Evolutionary conservation across 106 monocot species (phyloP), one percentile per base, ranked within the genome.

Genomic region (Chionographis japonica): DNA sequence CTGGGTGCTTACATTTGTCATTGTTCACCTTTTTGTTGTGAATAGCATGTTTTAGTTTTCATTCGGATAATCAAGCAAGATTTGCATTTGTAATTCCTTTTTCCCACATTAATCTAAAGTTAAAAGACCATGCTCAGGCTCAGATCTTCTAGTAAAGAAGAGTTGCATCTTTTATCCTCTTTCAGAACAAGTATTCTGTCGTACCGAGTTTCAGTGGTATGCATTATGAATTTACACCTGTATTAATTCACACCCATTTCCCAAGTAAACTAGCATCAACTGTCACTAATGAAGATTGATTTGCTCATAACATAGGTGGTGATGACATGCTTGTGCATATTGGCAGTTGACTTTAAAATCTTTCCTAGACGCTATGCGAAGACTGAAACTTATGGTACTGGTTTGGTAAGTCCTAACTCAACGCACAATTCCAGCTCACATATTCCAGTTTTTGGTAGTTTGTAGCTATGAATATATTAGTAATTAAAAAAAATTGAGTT

Each of bases 321-420:
- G 61, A 69, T 84, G 8, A 97, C 95, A 69, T 97, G 95, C 82
- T 65, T 97, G 62, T 89, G 88, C 74, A 97, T 97, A 75, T 76
- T 97, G 71, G 89, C 95, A 39, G 92, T 97, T 68, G 95, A 97
- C 75, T 97, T 97, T 69, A 86, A 81, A 82, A 87, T 97, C 66
- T 97, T 80, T 64, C 95, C 95, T 27, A 84, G 92, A 70, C 79
- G 95, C 8, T 97, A 92, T 80, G 95, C 95, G 57, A 97, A 97
- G 92, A 80, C 92, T 49, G 95, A 97, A 78, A 89, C 92, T 7
- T 97, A 92, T 80, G 95, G 92, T 18, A 92, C 80, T 73, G 68
- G 92, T 71, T 58, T 92, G 84, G 95, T 97, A 82, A 84, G 75
- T 55, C 69, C 43, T 66, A 17, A 16, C 58, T 17, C 40, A 16